A percentile compares a stretch with the other conserved stretches of the same genome.
phyloP scores from a whole-genome alignment of 352 stramenopile species.

The Phytophthora idaei region DNA sequence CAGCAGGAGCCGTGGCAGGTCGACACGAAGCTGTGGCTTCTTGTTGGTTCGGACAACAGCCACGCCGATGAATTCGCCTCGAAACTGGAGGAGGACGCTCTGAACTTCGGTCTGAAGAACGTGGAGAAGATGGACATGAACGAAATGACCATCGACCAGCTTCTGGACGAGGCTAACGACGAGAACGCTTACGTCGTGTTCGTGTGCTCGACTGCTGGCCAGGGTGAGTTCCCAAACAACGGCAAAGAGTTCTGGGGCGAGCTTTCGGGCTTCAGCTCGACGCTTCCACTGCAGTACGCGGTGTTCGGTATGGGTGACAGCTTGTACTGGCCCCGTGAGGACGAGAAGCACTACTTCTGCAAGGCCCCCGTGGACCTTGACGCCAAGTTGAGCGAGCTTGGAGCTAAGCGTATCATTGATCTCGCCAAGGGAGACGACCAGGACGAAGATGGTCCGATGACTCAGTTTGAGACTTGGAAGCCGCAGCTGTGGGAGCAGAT shows the following conservation, averaged over 20 bases:
- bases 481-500: constrained; percentile 77
- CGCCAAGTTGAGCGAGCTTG: constrained; percentile 75
- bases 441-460: constrained; percentile 77
- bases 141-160: constrained; percentile 72
- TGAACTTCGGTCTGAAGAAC: constrained; percentile 73
- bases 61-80: constrained; percentile 75
- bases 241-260: constrained; percentile 82
- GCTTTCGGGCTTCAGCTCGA: constrained; percentile 59
- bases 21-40: constrained; percentile 77
- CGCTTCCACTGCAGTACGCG: constrained; percentile 73
- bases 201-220: constrained; percentile 78
- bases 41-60: constrained; percentile 80
- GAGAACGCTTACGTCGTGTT: constrained; percentile 78
- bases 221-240: constrained; percentile 84
- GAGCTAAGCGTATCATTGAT: constrained; percentile 61
- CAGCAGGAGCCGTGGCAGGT: constrained; percentile 62
- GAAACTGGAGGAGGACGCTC: constrained; percentile 74
- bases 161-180: constrained; percentile 73
- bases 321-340: constrained; percentile 80
- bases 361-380: constrained; percentile 74
- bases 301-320: constrained; percentile 85
- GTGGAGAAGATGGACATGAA: constrained; percentile 88
- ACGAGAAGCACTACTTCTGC: constrained; percentile 89
- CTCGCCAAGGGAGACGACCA: constrained; percentile 81
- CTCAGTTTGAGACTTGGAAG: constrained; percentile 79